A percentile compares a stretch with the other conserved stretches of the same genome.
phyloP scores from a whole-genome alignment of 148 eudicot genomes.

The Oxyria digyna region DNA sequence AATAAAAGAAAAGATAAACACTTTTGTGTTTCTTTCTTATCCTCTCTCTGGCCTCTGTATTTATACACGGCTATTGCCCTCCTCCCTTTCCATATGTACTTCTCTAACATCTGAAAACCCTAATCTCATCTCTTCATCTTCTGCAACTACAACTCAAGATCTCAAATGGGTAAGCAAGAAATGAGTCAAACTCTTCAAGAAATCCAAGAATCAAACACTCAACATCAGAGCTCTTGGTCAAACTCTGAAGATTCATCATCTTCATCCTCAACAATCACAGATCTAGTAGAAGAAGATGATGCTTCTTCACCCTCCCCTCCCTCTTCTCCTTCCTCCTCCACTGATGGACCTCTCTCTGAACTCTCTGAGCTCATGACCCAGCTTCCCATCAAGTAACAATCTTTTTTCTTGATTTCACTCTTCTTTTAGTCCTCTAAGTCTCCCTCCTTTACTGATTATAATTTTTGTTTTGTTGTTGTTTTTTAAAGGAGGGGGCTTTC shows the following conservation, averaged over 20 bases:
- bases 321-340: background rate
- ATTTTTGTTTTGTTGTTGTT: background rate
- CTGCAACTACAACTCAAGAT: background rate
- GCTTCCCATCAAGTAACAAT: conserved; percentile 3
- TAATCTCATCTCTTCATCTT: background rate
- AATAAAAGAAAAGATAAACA: background rate
- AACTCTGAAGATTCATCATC: background rate
- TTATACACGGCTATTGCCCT: background rate
- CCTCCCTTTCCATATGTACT: background rate
- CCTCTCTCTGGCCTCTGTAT: background rate
- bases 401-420: too few species aligned
- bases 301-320: conserved; percentile 4
- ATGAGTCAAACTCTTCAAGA: background rate
- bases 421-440: background rate
- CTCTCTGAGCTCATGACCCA: conserved; percentile 7
- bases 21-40: background rate
- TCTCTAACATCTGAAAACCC: background rate
- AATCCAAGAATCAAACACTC: background rate
- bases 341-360: conserved; percentile 3
- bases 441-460: too few species aligned
- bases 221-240: background rate
- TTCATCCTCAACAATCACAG: conserved; percentile 9
- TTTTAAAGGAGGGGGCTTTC: conserved; percentile 36
- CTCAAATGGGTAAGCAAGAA: background rate
- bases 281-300: conserved; percentile 1